These are phyloP conservation scores for Neofusicoccum parvum DNA, from an alignment of 2,329 filamentous ascomycete species.

Conservation along the genomic window DNA sequence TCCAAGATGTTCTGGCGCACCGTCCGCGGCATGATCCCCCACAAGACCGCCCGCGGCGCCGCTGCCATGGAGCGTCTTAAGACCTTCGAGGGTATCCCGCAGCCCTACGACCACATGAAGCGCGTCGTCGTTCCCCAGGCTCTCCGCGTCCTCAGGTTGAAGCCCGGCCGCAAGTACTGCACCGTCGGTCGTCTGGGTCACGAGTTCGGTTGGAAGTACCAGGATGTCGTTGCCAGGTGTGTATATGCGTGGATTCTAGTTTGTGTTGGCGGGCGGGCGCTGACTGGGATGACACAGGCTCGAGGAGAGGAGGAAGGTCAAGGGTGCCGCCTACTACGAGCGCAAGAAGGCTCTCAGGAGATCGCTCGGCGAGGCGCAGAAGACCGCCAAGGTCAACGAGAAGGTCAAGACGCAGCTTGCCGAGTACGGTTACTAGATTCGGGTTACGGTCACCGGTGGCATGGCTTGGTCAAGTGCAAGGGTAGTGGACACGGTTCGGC, in stretches of 20 bases:
- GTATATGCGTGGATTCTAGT: slow-evolving; percentile 44
- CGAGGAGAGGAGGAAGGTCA: slow-evolving; percentile 99
- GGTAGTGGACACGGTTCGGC: slow-evolving; percentile 23
- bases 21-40: slow-evolving; percentile 99
- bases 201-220: slow-evolving; percentile 99
- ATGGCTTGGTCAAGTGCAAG: slow-evolving; percentile 16
- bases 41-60: slow-evolving; percentile 98
- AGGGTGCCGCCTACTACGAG: slow-evolving; percentile 99
- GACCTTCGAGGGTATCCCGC: slow-evolving; percentile 99
- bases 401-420: slow-evolving; percentile 89
- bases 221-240: slow-evolving; percentile 97
- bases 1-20: slow-evolving; percentile 99
- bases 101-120: slow-evolving; percentile 99
- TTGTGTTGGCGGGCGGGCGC: slow-evolving; percentile 13
- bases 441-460: slow-evolving; percentile 21
- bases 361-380: slow-evolving; percentile 90
- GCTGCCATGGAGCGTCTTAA: slow-evolving; percentile 98
- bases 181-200: slow-evolving; percentile 96
- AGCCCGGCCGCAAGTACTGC: slow-evolving; percentile 99
- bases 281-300: slow-evolving; percentile 62
- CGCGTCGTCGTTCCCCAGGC: slow-evolving; percentile 99
- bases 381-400: slow-evolving; percentile 82
- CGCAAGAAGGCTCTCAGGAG: slow-evolving; percentile 96
- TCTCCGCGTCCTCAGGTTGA: slow-evolving; percentile 91
- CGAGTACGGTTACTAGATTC: slow-evolving; percentile 82